Base-by-base conservation (phyloP, 75 land plant species). In the Larix kaempferi region DNA sequence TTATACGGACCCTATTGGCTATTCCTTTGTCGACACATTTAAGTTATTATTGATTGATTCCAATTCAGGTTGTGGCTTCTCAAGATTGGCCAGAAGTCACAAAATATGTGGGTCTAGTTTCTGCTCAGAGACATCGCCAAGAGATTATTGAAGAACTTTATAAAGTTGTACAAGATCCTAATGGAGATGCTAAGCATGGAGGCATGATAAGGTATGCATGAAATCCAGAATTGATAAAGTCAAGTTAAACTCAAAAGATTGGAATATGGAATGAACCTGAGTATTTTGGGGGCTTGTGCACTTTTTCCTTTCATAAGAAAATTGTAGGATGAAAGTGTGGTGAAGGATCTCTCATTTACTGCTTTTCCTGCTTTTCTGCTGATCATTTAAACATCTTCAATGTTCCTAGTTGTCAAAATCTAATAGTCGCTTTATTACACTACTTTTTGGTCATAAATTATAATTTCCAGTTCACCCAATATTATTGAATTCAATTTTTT, bases 51-150 rank as follows among this genome's bases (percentile, higher is more conserved):
- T 66, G 41, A 66, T 49, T 66, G 41, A 66, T 66, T 33, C 17
- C n/a, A 66, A 33, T 22, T 55, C 76, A 93, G 96, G 98, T 93
- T 78, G 98, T 93, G n/a, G 98, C 98, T 65, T 93, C 98, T 16
- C 98, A 95, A 84, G 98, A 95, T 75, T 95, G 98, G 98, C 98
- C 96, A 10, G 94, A 95, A 73, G 79, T 95, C 19, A 95, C 98
- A 21, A 94, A 92, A 67, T 94, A 94, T 89, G 95, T 95, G 41
- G 95, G 95, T 52, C 77, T 92, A 59, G 98, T 95, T 12, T 89
- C 89, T 80, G 98, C 98, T 55, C 98, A 95, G 79, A 89, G 96
- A 55, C 98, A 95, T 84, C 83, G 98, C 2, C 98, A 95, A 71
- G 98, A 95, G 85, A 81, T 95, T 7, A 95, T 95, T n/a, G 90